Evolutionary conservation across 2,329 filamentous ascomycete genomes (phyloP).

Genomic region (Onygenales sp.): DNA sequence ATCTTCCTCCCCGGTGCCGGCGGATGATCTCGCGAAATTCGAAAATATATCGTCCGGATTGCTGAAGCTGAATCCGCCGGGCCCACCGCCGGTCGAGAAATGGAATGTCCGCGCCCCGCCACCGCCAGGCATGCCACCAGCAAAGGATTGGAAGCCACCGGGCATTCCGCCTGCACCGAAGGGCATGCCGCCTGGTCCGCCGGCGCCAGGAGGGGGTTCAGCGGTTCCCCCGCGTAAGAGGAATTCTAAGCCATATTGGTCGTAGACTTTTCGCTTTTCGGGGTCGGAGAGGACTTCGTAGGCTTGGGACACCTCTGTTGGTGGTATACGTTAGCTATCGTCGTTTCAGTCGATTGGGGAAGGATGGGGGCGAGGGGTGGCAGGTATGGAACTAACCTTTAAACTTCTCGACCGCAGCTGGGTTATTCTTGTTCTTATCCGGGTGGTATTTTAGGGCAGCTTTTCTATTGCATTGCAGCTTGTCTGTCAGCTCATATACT

Average conservation of each 20-base stretch:
- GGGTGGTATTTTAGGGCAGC: slow-evolving; percentile 86
- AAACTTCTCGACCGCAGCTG: slow-evolving; percentile 81
- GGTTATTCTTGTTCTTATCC: slow-evolving; percentile 95
- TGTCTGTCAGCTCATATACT: slow-evolving; percentile 5
- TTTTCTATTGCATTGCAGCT: slow-evolving; percentile 49
- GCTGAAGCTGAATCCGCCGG: slow-evolving; percentile 68
- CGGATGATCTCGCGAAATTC: slow-evolving; percentile 61
- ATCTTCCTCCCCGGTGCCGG: slow-evolving; percentile 43
- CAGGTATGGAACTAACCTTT: slow-evolving; percentile 48
- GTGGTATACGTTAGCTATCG: slow-evolving; percentile 8
- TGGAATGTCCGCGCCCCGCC: slow-evolving; percentile 37
- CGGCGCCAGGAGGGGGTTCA: slow-evolving; percentile 53
- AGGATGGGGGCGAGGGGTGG: background rate
- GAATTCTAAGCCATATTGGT: slow-evolving; percentile 90
- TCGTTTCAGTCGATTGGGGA: background rate
- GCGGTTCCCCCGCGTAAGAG: slow-evolving; percentile 68
- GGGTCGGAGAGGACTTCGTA: slow-evolving; percentile 97
- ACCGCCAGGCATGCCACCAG: slow-evolving; percentile 44
- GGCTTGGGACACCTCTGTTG: slow-evolving; percentile 76
- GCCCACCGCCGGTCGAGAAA: slow-evolving; percentile 42
- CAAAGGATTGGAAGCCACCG: slow-evolving; percentile 41
- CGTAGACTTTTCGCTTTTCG: slow-evolving; percentile 92
- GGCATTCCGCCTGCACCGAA: slow-evolving; percentile 49
- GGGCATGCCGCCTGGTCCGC: slow-evolving; percentile 27
- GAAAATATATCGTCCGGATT: slow-evolving; percentile 76